Conservation (phyloP, 1,284 basidiomycete species). For the Entoloma clypeatum region DNA sequence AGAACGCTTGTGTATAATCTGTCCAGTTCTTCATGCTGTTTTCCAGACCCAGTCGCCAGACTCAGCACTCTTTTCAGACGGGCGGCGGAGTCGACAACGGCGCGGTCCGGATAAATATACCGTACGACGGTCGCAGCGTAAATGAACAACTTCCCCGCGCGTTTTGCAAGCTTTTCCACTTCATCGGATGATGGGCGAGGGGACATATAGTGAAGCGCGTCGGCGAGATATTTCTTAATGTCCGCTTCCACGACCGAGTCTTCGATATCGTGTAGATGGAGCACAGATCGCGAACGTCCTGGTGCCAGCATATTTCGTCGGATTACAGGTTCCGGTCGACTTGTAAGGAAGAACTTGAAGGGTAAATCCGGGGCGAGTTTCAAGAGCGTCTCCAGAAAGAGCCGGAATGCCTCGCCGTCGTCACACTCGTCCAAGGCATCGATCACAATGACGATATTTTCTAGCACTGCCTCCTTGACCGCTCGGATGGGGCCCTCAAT, state of each 20-base stretch:
- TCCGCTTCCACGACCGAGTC: constrained; percentile 16
- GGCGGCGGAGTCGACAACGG: not conserved
- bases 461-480: not conserved
- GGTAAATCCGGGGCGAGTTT: constrained; percentile 12
- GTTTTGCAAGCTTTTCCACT: constrained; percentile 9
- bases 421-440: constrained; percentile 25
- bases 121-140: constrained; percentile 18
- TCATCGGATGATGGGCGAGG: constrained; percentile 11
- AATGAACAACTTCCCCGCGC: constrained; percentile 19
- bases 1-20: constrained; percentile 11
- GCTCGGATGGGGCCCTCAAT: not conserved
- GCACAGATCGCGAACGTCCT: constrained; percentile 3
- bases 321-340: constrained; percentile 19
- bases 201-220: not conserved
- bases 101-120: constrained; percentile 10
- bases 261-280: constrained; percentile 20
- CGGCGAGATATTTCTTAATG: constrained; percentile 18
- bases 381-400: constrained; percentile 12
- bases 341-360: constrained; percentile 21
- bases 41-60: not conserved
- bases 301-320: constrained; percentile 5
- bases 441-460: constrained; percentile 18
- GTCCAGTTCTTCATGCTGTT: constrained; percentile 8
- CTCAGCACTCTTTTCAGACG: constrained; percentile 8
- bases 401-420: constrained; percentile 4